Conservation (phyloP, 1,284 basidiomycete species). For the Abortiporus biennis region DNA sequence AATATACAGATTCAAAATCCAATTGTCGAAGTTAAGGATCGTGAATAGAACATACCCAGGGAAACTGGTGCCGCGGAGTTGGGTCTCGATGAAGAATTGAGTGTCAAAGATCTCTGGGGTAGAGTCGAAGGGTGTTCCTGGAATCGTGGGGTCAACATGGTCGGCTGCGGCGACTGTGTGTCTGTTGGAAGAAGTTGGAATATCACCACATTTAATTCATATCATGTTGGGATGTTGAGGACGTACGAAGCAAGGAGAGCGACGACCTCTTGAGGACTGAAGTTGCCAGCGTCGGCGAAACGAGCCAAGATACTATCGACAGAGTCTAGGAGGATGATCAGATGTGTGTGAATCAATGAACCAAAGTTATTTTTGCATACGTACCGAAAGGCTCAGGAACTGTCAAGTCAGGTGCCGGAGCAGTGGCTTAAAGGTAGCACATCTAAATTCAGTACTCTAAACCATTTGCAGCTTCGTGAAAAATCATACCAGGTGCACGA, state of each 20-base stretch:
- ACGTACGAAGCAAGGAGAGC: constrained; percentile 21
- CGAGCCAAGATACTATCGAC: constrained; percentile 24
- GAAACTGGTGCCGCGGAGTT: constrained; percentile 27
- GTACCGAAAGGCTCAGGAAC: constrained; percentile 24
- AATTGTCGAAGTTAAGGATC: not conserved
- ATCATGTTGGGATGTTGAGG: not conserved
- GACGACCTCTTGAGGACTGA: constrained; percentile 23
- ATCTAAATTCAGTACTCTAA: too few relatives aligned
- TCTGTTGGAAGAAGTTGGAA: constrained; percentile 5
- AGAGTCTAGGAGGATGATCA: constrained; percentile 13
- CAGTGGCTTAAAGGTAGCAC: constrained; percentile 13
- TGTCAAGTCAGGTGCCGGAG: constrained; percentile 18
- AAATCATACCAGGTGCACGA: too few relatives aligned
- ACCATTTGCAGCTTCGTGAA: too few relatives aligned
- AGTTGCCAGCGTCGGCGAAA: constrained; percentile 17
- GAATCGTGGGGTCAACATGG: constrained; percentile 18
- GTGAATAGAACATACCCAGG: constrained; percentile 14
- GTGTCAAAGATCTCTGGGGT: constrained; percentile 30
- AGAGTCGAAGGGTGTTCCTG: constrained; percentile 25
- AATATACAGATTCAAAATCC: not conserved
- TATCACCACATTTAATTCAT: too few relatives aligned
- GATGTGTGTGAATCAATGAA: not conserved
- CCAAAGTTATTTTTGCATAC: not conserved
- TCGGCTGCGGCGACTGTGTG: constrained; percentile 22
- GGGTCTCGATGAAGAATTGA: constrained; percentile 35